Conservation (phyloP, 768 basidiomycete genomes). For the Leccinum truebloodii region DNA sequence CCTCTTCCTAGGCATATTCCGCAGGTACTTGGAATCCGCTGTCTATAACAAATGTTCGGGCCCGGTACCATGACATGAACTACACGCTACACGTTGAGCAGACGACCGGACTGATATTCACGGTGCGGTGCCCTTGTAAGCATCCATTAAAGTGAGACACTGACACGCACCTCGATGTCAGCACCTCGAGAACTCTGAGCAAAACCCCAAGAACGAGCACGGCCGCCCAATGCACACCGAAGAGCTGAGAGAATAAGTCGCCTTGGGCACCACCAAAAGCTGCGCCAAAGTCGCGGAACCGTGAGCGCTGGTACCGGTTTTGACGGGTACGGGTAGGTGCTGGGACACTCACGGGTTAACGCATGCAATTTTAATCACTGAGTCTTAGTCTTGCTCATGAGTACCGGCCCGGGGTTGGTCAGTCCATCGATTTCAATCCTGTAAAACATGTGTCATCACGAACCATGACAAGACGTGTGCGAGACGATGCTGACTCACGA, state of each 20-base stretch:
- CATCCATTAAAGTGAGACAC: slow-evolving; percentile 83
- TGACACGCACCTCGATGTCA: slow-evolving; percentile 78
- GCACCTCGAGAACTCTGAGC: slow-evolving; percentile 59
- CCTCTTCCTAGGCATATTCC: slow-evolving; percentile 79
- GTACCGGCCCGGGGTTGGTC: too few species aligned
- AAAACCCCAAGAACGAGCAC: slow-evolving; percentile 42
- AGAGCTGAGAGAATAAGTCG: slow-evolving; percentile 86
- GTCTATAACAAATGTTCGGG: slow-evolving; percentile 85
- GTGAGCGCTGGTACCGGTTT: slow-evolving; percentile 30
- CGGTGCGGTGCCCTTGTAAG: slow-evolving; percentile 85
- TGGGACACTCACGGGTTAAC: too few species aligned
- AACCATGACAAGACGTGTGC: too few species aligned
- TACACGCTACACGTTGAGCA: slow-evolving; percentile 87
- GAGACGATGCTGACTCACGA: too few species aligned
- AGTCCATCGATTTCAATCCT: too few species aligned
- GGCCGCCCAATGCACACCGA: slow-evolving; percentile 65
- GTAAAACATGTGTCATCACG: too few species aligned
- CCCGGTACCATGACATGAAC: slow-evolving; percentile 83
- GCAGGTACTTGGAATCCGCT: slow-evolving; percentile 94
- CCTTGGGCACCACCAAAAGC: slow-evolving; percentile 55
- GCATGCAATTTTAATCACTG: too few species aligned
- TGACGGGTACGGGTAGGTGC: too few species aligned
- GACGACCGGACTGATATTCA: slow-evolving; percentile 79
- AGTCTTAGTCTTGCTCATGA: too few species aligned
- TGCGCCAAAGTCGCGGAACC: slow-evolving; percentile 72